Conservation (phyloP, 352 stramenopile species). For the Pythium monospermum region DNA sequence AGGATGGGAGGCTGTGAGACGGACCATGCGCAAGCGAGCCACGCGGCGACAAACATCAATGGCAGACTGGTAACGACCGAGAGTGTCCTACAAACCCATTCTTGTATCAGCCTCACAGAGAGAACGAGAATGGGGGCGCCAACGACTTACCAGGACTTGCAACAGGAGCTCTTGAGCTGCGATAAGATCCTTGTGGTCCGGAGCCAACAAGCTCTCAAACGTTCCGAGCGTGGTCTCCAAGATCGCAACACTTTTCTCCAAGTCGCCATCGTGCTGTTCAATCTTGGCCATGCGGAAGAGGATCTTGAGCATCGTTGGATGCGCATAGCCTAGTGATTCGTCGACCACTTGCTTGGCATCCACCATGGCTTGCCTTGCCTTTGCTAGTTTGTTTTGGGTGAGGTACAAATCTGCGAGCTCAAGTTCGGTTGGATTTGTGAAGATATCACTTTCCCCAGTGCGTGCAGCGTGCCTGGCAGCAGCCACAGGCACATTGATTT, state of each 20-base stretch:
- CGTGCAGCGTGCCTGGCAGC: conserved; percentile 37
- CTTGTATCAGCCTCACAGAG: no score
- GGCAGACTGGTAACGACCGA: conserved; percentile 4
- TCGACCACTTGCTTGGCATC: conserved; percentile 25
- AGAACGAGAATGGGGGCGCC: not conserved
- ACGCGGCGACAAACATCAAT: conserved; percentile 7
- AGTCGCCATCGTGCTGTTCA: conserved; percentile 11
- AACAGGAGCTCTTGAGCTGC: conserved; percentile 34
- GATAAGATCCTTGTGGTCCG: conserved; percentile 46
- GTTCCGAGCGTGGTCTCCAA: conserved; percentile 15
- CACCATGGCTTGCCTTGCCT: conserved; percentile 33
- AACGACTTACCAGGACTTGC: conserved; percentile 36
- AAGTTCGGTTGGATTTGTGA: conserved; percentile 39
- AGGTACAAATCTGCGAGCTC: conserved; percentile 55
- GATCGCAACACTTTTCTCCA: conserved; percentile 6
- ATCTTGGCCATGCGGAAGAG: conserved; percentile 31
- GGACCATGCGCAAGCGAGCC: conserved; percentile 3
- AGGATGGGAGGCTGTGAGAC: conserved; percentile 1
- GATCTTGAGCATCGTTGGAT: conserved; percentile 60
- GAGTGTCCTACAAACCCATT: conserved; percentile 16
- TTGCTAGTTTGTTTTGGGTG: conserved; percentile 48
- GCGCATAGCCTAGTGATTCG: conserved; percentile 34
- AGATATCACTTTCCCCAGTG: conserved; percentile 37
- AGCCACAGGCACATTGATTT: conserved; percentile 44
- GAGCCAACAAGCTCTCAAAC: conserved; percentile 26